Percentiles rank a stretch among this genome's conserved stretches.
phyloP scores from a whole-genome alignment of 1,284 basidiomycete species.

The Puccinia coronata region DNA sequence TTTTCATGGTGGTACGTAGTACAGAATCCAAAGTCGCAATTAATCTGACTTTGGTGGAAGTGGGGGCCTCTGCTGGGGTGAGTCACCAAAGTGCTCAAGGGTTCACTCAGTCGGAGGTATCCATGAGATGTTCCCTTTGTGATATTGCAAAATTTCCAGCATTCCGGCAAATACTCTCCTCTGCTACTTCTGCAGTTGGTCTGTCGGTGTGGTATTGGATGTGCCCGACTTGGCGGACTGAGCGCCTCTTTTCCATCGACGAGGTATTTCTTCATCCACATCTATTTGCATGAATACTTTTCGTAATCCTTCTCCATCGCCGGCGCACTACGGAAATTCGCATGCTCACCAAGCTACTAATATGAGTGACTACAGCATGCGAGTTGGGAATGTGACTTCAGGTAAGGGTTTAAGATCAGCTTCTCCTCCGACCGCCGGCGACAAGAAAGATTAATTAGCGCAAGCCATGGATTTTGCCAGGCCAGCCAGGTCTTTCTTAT shows the following conservation, averaged over 20 bases:
- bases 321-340: constrained; percentile 1
- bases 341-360: constrained; percentile 13
- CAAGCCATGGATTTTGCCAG: neutral
- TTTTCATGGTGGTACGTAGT: constrained; percentile 6
- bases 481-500: constrained; percentile 20
- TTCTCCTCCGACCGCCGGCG: neutral
- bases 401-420: constrained; percentile 19
- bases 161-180: neutral
- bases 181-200: constrained; percentile 5
- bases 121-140: constrained; percentile 26
- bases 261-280: constrained; percentile 15
- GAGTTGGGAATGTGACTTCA: constrained; percentile 17
- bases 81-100: constrained; percentile 23
- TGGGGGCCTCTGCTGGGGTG: constrained; percentile 12
- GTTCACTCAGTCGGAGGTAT: neutral
- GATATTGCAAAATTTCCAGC: constrained; percentile 6
- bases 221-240: neutral
- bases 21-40: constrained; percentile 30
- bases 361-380: constrained; percentile 35
- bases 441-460: constrained; percentile 24
- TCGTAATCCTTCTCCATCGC: constrained; percentile 29
- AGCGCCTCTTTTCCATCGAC: neutral
- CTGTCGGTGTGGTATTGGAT: constrained; percentile 11
- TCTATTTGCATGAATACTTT: constrained; percentile 11
- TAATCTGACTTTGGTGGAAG: constrained; percentile 26